Base-by-base conservation (phyloP, 2,329 filamentous ascomycete species). In the Claviceps paspali region DNA sequence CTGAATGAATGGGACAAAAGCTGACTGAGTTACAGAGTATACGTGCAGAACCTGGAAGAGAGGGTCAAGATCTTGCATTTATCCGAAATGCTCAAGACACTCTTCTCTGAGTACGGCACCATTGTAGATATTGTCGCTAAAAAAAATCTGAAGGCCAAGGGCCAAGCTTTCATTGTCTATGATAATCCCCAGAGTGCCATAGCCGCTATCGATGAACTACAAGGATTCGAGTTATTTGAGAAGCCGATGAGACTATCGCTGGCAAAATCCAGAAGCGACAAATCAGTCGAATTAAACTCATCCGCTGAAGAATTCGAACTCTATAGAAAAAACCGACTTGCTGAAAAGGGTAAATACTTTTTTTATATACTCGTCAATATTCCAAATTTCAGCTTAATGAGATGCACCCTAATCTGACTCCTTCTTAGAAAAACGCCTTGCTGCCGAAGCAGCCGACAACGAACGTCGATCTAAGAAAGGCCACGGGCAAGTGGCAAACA, bases 91-190 rank as follows among this genome's bases (percentile, higher is more conserved):
- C 69, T 98, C 12, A 64, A 62, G 17, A 76, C 79, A 44, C 70
- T 96, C 51, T 96, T 96, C 62, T 77, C 77, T 44, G 83, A 93
- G 58, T 95, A 91, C 59, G 91, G 91, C 45, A 78, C 67, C 40
- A 75, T 94, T 43, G 62, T 93, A 48, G 86, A 94, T 44, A 74
- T 94, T 36, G 73, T 93, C 41, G 83, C 83, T 31, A 93, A 93
- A 65, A 84, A 75, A 45, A 95, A 92, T 57, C 61, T 96, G 22
- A 87, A 83, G 56, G 83, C 85, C 30, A 95, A 92, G 56, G 91
- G 91, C 10, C 91, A 98, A 61, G 91, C 91, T 1, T 98, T 98
- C 54, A 64, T 98, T 35, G 86, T 96, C 32, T 96, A 86, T 55
- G 85, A 92, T 49, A 72, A 67, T 43, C 65, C 79, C n/a, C 81